phyloP scores from a whole-genome alignment of 345 rosid genomes.

The Citrus cavaleriei region DNA sequence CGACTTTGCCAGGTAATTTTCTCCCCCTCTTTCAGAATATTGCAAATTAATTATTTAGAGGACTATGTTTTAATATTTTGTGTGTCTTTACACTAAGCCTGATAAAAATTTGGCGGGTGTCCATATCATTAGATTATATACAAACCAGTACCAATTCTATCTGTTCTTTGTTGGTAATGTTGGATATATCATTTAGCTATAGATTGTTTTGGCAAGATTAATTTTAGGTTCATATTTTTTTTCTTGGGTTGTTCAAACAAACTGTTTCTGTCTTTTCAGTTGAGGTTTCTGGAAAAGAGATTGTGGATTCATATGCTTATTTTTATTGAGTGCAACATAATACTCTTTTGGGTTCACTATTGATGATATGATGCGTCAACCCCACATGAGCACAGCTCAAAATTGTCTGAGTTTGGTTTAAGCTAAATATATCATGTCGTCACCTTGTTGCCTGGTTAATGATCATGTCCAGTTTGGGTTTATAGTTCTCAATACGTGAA shows the following conservation, averaged over 20 bases:
- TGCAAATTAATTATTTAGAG: neutral
- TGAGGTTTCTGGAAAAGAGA: neutral
- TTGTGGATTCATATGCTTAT: neutral
- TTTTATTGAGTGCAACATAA: too few relatives aligned
- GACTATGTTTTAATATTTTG: neutral
- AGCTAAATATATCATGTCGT: too few relatives aligned
- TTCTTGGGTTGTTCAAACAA: neutral
- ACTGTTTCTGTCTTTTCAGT: neutral
- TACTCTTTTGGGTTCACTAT: neutral
- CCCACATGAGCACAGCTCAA: too few relatives aligned
- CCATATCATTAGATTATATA: neutral
- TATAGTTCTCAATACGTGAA: too few relatives aligned
- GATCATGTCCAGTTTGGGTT: neutral
- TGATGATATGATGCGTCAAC: neutral
- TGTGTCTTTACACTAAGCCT: neutral
- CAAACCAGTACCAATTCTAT: neutral
- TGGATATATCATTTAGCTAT: neutral
- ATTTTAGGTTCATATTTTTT: neutral
- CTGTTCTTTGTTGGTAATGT: neutral
- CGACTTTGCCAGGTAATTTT: conserved; percentile 17
- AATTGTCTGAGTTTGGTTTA: too few relatives aligned
- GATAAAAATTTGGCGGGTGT: neutral
- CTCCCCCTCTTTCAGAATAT: neutral
- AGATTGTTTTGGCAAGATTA: neutral
- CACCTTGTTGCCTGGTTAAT: neutral